phyloP scores from a whole-genome alignment of 768 basidiomycete species.

The Boletus rex-veris region DNA sequence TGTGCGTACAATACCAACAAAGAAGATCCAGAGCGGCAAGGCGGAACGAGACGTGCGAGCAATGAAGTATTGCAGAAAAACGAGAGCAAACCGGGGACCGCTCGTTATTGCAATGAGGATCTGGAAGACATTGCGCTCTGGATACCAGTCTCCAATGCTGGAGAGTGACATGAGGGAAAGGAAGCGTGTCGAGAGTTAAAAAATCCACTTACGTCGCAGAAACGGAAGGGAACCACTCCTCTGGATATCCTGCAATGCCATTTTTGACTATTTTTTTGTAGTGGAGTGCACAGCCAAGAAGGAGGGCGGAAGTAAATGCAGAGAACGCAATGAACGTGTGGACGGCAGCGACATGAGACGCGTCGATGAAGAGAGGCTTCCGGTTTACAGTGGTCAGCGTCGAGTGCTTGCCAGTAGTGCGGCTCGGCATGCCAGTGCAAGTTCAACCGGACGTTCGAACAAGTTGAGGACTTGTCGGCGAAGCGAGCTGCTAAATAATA shows the following conservation, averaged over 20 bases:
- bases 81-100: conserved; percentile 73
- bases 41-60: conserved; percentile 41
- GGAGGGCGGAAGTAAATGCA: conserved; percentile 65
- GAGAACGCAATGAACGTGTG: conserved; percentile 65
- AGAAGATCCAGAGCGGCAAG: conserved; percentile 51
- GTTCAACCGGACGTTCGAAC: too few species aligned
- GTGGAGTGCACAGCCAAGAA: conserved; percentile 64
- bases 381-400: background rate
- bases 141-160: conserved; percentile 92
- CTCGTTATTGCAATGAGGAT: conserved; percentile 84
- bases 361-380: conserved; percentile 35
- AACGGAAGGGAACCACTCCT: conserved; percentile 92
- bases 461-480: too few species aligned
- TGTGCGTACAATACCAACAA: conserved; percentile 67
- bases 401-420: conserved; percentile 6
- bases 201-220: conserved; percentile 62
- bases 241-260: conserved; percentile 72
- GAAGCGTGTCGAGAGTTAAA: background rate
- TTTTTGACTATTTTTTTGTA: conserved; percentile 87
- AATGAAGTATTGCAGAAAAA: conserved; percentile 60
- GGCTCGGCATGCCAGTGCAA: conserved; percentile 16
- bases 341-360: conserved; percentile 52
- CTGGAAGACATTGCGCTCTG: conserved; percentile 81
- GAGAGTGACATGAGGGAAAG: conserved; percentile 1
- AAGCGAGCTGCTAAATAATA: too few species aligned